Conservation (phyloP, 805 yeast genomes). For the Lipomyces oligophaga region DNA sequence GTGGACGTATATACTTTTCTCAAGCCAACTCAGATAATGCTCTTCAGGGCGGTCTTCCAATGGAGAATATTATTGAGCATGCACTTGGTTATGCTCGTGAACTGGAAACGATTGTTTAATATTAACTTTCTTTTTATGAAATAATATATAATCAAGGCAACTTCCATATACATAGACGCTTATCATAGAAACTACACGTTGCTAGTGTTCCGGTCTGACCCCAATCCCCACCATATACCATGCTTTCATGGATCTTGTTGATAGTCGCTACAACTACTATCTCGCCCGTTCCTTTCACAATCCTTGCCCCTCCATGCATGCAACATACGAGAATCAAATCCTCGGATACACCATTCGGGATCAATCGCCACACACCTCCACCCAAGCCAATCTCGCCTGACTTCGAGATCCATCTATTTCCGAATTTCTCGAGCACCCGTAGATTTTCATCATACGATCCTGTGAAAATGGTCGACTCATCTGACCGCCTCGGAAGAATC, state of each 20-base stretch:
- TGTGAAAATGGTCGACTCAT: conserved; percentile 60
- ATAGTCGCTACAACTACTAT: conserved; percentile 19
- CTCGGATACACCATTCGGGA: conserved; percentile 49
- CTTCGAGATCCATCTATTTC: conserved; percentile 38
- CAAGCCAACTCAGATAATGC: conserved; percentile 33
- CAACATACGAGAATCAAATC: conserved; percentile 63
- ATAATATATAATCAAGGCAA: background rate
- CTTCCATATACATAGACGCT: conserved; percentile 55
- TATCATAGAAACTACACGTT: conserved; percentile 91
- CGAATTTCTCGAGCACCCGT: conserved; percentile 63
- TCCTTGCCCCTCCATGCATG: conserved; percentile 92
- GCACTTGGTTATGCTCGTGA: conserved; percentile 85
- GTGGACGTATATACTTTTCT: conserved; percentile 42
- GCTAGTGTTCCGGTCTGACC: conserved; percentile 45
- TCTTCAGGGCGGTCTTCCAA: conserved; percentile 40
- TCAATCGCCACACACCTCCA: conserved; percentile 94
- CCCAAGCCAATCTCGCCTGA: conserved; percentile 53
- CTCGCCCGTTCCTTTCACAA: conserved; percentile 41
- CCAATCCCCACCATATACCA: conserved; percentile 98
- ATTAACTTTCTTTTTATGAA: no score
- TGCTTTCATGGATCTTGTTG: conserved; percentile 68
- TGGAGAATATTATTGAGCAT: conserved; percentile 55
- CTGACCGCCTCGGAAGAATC: conserved; percentile 52
- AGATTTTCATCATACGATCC: conserved; percentile 89
- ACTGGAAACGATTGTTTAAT: conserved; percentile 81